Evolutionary conservation across 306 rosid species (phyloP).

Genomic region (Hippophae tibetana): DNA sequence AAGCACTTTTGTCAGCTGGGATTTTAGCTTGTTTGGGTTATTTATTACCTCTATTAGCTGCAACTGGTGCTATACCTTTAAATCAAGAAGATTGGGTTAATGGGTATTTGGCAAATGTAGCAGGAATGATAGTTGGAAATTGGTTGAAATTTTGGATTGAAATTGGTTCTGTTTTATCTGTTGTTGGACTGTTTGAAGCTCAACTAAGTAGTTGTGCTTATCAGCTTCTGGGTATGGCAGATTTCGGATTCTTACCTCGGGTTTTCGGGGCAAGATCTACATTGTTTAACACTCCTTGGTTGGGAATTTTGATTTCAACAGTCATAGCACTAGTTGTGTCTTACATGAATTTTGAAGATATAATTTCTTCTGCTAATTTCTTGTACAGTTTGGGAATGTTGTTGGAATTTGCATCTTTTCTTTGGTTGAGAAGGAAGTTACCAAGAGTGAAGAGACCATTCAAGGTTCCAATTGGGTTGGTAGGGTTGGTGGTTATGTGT

Average conservation of each 20-base stretch:
- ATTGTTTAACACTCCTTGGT: constrained; percentile 74
- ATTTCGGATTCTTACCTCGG: constrained; percentile 52
- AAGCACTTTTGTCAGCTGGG: constrained; percentile 35
- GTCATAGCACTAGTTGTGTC: constrained; percentile 33
- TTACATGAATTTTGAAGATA: constrained; percentile 34
- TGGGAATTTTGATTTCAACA: constrained; percentile 62
- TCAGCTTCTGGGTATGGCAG: constrained; percentile 70
- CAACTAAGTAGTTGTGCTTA: constrained; percentile 70
- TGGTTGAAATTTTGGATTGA: constrained; percentile 77
- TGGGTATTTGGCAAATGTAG: constrained; percentile 53
- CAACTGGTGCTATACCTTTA: constrained; percentile 37
- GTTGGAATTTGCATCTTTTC: constrained; percentile 63
- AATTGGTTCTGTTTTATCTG: constrained; percentile 56
- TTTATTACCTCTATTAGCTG: constrained; percentile 42
- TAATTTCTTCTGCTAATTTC: constrained; percentile 66
- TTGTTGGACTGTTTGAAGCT: constrained; percentile 61
- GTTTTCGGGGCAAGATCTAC: constrained; percentile 45
- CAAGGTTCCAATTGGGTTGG: constrained; percentile 44
- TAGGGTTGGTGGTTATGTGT: constrained; percentile 49
- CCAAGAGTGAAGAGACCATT: constrained; percentile 49
- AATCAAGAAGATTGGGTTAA: constrained; percentile 34
- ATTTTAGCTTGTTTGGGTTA: constrained; percentile 40
- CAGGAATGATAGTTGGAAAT: constrained; percentile 47
- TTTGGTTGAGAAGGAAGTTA: constrained; percentile 49
- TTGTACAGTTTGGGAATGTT: constrained; percentile 88